Conservation (phyloP, 257 asterid species). For the Penstemon newberryi region DNA sequence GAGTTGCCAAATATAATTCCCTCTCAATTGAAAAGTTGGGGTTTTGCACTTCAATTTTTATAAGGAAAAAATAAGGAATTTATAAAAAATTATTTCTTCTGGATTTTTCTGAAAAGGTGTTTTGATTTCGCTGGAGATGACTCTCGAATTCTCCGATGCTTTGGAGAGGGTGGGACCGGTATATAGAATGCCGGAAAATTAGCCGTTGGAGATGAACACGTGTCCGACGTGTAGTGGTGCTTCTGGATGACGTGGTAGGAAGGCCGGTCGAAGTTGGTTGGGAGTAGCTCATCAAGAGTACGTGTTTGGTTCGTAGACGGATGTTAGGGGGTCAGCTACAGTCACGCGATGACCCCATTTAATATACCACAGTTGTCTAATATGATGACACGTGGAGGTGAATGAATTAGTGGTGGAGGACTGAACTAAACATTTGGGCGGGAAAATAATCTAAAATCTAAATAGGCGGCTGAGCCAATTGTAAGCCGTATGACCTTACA, state of each 20-base stretch:
- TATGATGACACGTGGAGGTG: not conserved
- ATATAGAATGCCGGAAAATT: not conserved
- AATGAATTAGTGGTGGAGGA: not conserved
- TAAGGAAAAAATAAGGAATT: too few relatives aligned
- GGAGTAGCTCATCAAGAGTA: not conserved
- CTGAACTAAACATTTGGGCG: not conserved
- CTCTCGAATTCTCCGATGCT: not conserved
- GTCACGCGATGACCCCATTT: not conserved
- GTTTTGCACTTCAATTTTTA: not conserved
- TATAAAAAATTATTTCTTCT: too few relatives aligned
- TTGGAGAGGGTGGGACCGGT: too few relatives aligned
- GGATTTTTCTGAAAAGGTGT: too few relatives aligned
- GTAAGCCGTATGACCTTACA: not conserved
- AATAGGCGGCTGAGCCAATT: not conserved
- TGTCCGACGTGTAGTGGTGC: not conserved
- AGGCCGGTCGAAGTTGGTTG: constrained; percentile 13
- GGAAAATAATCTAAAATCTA: not conserved
- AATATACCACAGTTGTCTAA: not conserved
- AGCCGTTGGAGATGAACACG: constrained; percentile 17
- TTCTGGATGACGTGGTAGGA: constrained; percentile 2
- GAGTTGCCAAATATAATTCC: not conserved
- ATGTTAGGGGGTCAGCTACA: not conserved
- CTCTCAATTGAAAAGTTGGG: constrained; percentile 3
- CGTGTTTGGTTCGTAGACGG: not conserved
- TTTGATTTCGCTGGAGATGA: not conserved